Evolutionary conservation across 2,329 filamentous ascomycete genomes (phyloP).

Genomic region (Colletotrichum sp.): DNA sequence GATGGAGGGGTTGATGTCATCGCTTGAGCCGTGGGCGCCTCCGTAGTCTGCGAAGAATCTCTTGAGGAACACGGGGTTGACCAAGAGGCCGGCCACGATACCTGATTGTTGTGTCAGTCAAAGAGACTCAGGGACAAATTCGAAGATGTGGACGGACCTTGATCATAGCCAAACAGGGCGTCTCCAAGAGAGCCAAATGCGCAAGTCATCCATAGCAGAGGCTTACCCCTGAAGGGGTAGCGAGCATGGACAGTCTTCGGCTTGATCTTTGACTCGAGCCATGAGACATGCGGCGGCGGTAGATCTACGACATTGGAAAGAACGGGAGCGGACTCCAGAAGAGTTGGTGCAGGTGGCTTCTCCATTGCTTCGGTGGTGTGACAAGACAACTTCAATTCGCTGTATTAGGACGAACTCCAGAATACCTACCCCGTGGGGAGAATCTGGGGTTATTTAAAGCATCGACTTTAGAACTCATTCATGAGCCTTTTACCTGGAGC

Average conservation of each 20-base stretch:
- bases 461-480: neutral
- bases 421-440: neutral
- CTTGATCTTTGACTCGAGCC: neutral
- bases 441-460: neutral
- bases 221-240: neutral
- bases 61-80: neutral
- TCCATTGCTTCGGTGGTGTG: neutral
- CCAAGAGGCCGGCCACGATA: neutral
- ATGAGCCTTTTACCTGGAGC: neutral
- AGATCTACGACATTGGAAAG: neutral
- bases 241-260: neutral
- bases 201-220: neutral
- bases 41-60: neutral
- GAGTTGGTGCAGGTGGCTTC: neutral
- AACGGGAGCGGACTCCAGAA: neutral
- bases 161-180: neutral
- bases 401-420: neutral
- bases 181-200: neutral
- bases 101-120: neutral
- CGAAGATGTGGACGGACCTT: neutral
- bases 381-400: neutral
- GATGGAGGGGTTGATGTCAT: neutral
- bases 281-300: neutral
- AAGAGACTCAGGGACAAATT: fast-evolving
- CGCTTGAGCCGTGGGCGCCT: neutral